A percentile compares a stretch with the other conserved stretches of the same genome.
These are phyloP conservation scores for Pichia occidentalis DNA, from an alignment of 805 yeast species.

Conservation along the genomic window DNA sequence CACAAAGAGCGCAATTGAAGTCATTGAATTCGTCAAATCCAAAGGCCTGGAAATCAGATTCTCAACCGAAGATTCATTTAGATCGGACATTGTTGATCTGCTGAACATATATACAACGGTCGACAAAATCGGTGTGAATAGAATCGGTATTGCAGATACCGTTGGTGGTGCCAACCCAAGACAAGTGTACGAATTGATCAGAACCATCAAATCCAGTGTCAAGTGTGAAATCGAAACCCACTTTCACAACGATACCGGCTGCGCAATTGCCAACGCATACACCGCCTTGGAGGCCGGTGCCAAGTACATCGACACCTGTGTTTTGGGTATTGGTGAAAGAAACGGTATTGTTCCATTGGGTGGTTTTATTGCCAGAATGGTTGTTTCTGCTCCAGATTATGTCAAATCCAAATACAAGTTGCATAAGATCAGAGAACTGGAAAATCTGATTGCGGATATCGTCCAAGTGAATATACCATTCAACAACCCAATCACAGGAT, in stretches of 20 bases:
- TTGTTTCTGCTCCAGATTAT: constrained; percentile 53
- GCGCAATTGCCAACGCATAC: constrained; percentile 59
- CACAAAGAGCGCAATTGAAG: constrained; percentile 51
- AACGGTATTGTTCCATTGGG: constrained; percentile 58
- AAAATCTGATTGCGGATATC: constrained; percentile 52
- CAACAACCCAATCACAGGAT: constrained; percentile 58
- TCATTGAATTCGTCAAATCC: constrained; percentile 53
- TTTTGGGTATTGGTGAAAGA: constrained; percentile 58
- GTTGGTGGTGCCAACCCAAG: constrained; percentile 61
- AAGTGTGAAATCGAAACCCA: constrained; percentile 56
- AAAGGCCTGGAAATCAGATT: constrained; percentile 55
- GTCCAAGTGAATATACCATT: constrained; percentile 55
- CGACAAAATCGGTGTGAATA: constrained; percentile 53
- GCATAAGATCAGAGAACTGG: constrained; percentile 50
- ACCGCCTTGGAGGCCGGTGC: constrained; percentile 61
- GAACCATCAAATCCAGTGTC: constrained; percentile 50
- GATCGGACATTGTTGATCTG: constrained; percentile 55
- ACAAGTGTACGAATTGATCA: constrained; percentile 54
- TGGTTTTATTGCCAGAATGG: constrained; percentile 59
- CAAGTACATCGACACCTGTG: constrained; percentile 50
- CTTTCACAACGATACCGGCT: constrained; percentile 59
- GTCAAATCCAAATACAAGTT: constrained; percentile 52
- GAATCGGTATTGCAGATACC: constrained; percentile 60
- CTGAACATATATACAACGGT: constrained; percentile 54
- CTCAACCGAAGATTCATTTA: constrained; percentile 53